Evolutionary conservation across 1,284 basidiomycete genomes (phyloP).

Genomic region (Trametes hirsuta): DNA sequence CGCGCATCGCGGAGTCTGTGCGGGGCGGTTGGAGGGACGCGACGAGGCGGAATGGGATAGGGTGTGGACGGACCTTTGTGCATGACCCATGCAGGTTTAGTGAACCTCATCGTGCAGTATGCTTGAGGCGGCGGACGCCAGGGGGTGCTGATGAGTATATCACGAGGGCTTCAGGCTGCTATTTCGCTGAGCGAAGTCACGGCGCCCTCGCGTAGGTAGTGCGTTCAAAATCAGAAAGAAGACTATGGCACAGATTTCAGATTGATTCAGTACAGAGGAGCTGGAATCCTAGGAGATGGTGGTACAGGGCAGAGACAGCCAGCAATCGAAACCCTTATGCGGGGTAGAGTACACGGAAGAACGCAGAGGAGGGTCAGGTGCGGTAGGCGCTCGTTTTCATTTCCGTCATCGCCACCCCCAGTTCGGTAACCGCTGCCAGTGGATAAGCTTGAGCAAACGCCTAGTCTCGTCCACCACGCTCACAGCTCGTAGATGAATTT

Average conservation of each 20-base stretch:
- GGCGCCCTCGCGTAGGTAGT: too few species aligned
- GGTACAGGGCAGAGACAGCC: not conserved
- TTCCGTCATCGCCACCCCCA: not conserved
- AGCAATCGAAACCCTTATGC: not conserved
- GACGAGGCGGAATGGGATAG: too few species aligned
- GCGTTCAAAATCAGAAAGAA: too few species aligned
- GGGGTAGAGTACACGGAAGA: not conserved
- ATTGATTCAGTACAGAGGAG: too few species aligned
- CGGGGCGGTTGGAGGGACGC: not conserved
- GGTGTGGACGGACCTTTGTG: conserved; percentile 52
- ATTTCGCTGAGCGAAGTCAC: too few species aligned
- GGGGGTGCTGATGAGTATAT: not conserved
- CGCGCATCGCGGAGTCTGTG: conserved; percentile 32
- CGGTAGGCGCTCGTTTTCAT: not conserved
- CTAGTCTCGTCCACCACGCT: not conserved
- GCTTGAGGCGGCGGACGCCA: not conserved
- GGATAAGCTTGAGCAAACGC: too few species aligned
- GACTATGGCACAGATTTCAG: too few species aligned
- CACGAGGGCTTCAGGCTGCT: too few species aligned
- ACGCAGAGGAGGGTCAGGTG: not conserved
- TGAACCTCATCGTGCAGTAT: conserved; percentile 59
- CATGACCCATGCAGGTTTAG: conserved; percentile 77
- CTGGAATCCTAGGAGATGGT: not conserved
- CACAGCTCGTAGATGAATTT: not conserved
- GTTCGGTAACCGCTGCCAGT: not conserved